Conservation (phyloP, 371 early-diverging fungal species). For the Basidiobolus meristosporus region DNA sequence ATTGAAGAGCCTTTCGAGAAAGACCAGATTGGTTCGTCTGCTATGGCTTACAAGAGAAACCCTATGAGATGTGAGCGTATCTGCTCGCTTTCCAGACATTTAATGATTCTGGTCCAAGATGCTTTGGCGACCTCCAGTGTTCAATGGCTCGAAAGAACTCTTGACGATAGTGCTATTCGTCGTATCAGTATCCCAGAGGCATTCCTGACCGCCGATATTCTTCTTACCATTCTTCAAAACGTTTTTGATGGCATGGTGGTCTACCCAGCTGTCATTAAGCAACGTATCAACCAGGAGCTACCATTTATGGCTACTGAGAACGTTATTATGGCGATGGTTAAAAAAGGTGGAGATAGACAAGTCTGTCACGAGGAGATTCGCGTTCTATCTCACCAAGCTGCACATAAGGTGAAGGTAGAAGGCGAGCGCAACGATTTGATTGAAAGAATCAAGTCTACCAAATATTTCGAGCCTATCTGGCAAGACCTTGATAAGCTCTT, state of each 20-base stretch:
- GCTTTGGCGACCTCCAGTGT: slow-evolving; percentile 76
- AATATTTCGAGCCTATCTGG: slow-evolving; percentile 84
- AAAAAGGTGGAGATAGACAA: slow-evolving; percentile 91
- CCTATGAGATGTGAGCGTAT: slow-evolving; percentile 97
- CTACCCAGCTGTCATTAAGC: slow-evolving; percentile 85
- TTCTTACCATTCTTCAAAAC: slow-evolving; percentile 84
- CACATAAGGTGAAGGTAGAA: slow-evolving; percentile 72
- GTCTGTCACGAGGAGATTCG: slow-evolving; percentile 92
- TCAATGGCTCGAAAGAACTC: slow-evolving; percentile 94
- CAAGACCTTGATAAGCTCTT: slow-evolving; percentile 62
- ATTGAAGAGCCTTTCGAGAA: slow-evolving; percentile 97
- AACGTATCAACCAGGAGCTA: slow-evolving; percentile 81
- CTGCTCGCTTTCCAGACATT: slow-evolving; percentile 87
- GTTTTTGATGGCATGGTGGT: slow-evolving; percentile 92
- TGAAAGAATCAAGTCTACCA: slow-evolving; percentile 58
- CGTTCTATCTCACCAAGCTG: slow-evolving; percentile 87
- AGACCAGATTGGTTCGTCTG: slow-evolving; percentile 95
- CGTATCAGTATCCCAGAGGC: slow-evolving; percentile 93
- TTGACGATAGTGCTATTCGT: slow-evolving; percentile 92
- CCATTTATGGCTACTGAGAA: slow-evolving; percentile 99
- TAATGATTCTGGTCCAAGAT: slow-evolving; percentile 81
- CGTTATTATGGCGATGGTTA: slow-evolving; percentile 97
- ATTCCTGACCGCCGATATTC: slow-evolving; percentile 90
- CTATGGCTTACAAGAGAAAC: slow-evolving; percentile 99
- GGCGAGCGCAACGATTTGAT: slow-evolving; percentile 91